Evolutionary conservation across 768 basidiomycete genomes (phyloP).

Genomic region (Ramaria sp.): DNA sequence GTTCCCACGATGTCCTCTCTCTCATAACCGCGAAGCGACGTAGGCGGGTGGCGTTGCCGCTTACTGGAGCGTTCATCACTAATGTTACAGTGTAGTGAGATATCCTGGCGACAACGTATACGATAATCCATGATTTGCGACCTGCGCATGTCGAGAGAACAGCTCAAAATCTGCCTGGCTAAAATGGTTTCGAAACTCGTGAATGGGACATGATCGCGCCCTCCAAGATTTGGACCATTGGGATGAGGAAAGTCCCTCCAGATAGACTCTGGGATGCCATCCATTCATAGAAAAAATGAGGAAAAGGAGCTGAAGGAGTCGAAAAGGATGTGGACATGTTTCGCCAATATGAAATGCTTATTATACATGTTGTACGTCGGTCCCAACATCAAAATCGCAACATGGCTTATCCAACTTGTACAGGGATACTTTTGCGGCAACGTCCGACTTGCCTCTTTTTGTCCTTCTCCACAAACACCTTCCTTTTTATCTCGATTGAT

Average conservation of each 20-base stretch:
- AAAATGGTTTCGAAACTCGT: not conserved
- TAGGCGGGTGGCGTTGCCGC: not conserved
- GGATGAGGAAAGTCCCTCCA: constrained; percentile 2
- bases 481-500: too few relatives aligned
- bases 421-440: too few relatives aligned
- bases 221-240: not conserved
- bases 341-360: too few relatives aligned
- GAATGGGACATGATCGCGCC: not conserved
- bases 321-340: too few relatives aligned
- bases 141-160: not conserved
- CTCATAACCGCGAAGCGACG: not conserved
- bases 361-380: too few relatives aligned
- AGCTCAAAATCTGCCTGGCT: not conserved
- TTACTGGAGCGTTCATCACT: not conserved
- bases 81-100: not conserved
- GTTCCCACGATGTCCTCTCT: not conserved
- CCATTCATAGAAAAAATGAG: not conserved
- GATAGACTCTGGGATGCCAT: not conserved
- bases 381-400: too few relatives aligned
- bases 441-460: too few relatives aligned
- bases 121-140: not conserved
- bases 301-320: too few relatives aligned
- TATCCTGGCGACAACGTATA: not conserved
- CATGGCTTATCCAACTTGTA: too few relatives aligned
- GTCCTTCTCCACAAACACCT: too few relatives aligned